phyloP scores from a whole-genome alignment of 2,329 filamentous ascomycete genomes.

The Colletotrichum trifolii region DNA sequence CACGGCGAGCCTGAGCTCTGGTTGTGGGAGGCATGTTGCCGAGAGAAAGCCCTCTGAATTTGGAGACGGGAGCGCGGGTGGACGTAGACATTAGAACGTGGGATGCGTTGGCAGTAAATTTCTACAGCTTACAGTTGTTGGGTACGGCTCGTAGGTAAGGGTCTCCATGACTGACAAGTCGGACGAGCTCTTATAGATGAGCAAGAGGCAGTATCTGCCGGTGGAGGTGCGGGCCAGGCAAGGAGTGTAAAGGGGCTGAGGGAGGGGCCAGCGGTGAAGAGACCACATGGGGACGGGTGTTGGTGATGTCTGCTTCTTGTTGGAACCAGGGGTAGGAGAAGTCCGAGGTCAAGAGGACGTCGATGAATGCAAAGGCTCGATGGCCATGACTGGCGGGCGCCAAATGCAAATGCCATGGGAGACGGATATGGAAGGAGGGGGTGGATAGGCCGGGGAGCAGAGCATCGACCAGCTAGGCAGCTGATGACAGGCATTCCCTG shows the following conservation, averaged over 20 bases:
- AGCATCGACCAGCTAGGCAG: not conserved
- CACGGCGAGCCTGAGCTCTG: conserved; percentile 45
- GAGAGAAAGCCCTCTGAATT: conserved; percentile 55
- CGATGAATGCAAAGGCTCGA: not conserved
- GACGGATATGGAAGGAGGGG: conserved; percentile 15
- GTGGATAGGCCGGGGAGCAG: conserved; percentile 6
- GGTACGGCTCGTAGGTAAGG: conserved; percentile 8
- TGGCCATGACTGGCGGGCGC: conserved; percentile 21
- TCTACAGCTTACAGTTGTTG: conserved; percentile 22
- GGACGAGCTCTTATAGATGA: conserved; percentile 28
- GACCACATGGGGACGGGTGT: conserved; percentile 17
- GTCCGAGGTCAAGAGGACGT: not conserved
- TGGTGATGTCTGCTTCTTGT: conserved; percentile 22
- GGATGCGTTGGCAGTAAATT: conserved; percentile 13
- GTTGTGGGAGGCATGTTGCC: conserved; percentile 51
- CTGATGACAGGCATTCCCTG: conserved; percentile 21
- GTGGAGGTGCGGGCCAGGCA: not conserved
- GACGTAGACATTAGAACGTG: conserved; percentile 30
- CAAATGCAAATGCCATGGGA: conserved; percentile 4
- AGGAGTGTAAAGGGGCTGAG: too few species aligned
- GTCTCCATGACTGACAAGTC: conserved; percentile 28
- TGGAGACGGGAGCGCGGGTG: conserved; percentile 48
- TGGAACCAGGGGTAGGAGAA: conserved; percentile 20
- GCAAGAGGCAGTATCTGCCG: conserved; percentile 13
- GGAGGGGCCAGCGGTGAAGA: conserved; percentile 29